Base-by-base conservation (phyloP, 768 basidiomycete species). In the Agaricus bisporus region DNA sequence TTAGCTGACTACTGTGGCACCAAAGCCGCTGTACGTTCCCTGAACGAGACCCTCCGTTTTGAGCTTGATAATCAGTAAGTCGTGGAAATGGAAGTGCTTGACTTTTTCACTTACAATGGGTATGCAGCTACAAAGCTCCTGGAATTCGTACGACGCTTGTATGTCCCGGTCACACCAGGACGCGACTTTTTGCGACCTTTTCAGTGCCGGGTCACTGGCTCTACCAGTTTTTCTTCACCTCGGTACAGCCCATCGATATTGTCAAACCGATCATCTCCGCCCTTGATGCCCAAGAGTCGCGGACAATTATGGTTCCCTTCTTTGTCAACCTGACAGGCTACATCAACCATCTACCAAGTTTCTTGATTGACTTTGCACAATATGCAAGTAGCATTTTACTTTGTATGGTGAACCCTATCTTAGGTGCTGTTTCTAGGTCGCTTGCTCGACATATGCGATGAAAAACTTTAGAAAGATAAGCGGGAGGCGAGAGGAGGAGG, bases 1-100 rank as follows among this genome's bases (percentile, higher is more conserved):
- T 39, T 44, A 91, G 90, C 85, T 62, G 92, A 95, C 70, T 98
- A 99, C 66, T 79, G 78, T 66, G 91, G 93, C 8, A 92, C 91
- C 22, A 99, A 99, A 72, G 90, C 93, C 10, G 94, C 95, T n/a
- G 64, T 88, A 18, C 72, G 89, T 14, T 80, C 80, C 29, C 68
- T 98, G 42, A 84, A 95, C 60, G 88, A 94, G 59, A 85, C 88
- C 12, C 76, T 99, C 49, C 80, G 92, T 48, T 88, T 85, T 60
- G 95, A 99, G 66, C 81, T 98, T 15, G 88, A 94, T 65, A 82
- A 86, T 41, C 73, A 77, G 86, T 88, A 66, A 49, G 53, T 54
- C 22, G 32, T 35, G 12, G 32, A 41, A 14, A 25, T 42, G 39
- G 35, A 29, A 29, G 29, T 29, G 18, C 17, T 15, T 5, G 10